Conservation (phyloP, 371 early-diverging fungal genomes). For the Mortierella sp. region DNA sequence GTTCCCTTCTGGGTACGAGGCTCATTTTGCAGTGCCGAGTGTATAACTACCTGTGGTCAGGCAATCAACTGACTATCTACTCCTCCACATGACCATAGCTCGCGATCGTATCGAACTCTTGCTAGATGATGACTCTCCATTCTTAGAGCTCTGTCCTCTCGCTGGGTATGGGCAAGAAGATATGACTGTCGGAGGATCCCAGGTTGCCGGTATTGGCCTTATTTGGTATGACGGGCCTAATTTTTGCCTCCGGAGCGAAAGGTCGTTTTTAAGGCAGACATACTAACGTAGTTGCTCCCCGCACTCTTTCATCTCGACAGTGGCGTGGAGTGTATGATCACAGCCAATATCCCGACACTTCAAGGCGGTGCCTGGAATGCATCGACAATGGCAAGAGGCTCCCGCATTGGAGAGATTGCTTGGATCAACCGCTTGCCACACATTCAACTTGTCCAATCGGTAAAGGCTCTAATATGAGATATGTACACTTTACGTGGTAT, state of each 20-base stretch:
- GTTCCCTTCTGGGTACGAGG: slow-evolving; percentile 69
- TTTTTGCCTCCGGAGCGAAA: neutral
- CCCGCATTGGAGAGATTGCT: slow-evolving; percentile 67
- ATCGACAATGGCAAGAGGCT: slow-evolving; percentile 63
- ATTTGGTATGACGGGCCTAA: slow-evolving; percentile 61
- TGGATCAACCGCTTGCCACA: slow-evolving; percentile 71
- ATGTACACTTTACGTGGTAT: no score
- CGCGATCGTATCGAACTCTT: slow-evolving; percentile 76
- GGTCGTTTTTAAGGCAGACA: no score
- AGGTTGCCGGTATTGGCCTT: slow-evolving; percentile 77
- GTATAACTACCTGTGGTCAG: no score
- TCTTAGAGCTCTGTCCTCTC: slow-evolving; percentile 74
- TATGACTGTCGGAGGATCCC: slow-evolving; percentile 77
- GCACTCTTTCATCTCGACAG: slow-evolving; percentile 42
- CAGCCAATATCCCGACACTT: slow-evolving; percentile 75
- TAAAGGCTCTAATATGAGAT: no score
- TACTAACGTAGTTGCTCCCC: no score
- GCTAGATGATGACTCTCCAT: slow-evolving; percentile 80
- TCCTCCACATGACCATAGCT: slow-evolving; percentile 47
- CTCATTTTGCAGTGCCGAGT: no score
- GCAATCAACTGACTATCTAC: neutral
- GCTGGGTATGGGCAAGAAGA: slow-evolving; percentile 79
- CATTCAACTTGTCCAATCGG: slow-evolving; percentile 70
- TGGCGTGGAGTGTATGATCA: slow-evolving; percentile 73
- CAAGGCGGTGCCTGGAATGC: slow-evolving; percentile 75